phyloP scores from a whole-genome alignment of 1,284 basidiomycete species.

The Tilletia indica region DNA sequence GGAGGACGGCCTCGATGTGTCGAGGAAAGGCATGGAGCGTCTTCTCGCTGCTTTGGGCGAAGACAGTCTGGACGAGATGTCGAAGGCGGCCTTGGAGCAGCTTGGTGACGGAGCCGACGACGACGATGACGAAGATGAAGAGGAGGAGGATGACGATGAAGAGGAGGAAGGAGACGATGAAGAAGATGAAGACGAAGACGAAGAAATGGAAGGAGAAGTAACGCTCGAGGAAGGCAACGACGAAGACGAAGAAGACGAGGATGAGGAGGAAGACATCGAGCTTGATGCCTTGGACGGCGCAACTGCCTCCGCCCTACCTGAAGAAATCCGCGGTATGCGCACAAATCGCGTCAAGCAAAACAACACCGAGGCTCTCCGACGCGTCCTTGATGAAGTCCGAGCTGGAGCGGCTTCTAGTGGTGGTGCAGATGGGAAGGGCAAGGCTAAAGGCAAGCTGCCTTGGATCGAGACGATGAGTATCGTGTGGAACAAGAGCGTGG shows the following conservation, averaged over 20 bases:
- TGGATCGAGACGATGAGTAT: constrained; percentile 54
- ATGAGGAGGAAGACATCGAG: constrained; percentile 31
- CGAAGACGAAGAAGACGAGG: constrained; percentile 25
- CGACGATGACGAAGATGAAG: constrained; percentile 26
- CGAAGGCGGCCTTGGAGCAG: constrained; percentile 40
- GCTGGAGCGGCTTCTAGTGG: constrained; percentile 21
- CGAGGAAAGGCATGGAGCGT: constrained; percentile 45
- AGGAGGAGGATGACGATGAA: constrained; percentile 26
- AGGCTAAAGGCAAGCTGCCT: constrained; percentile 31
- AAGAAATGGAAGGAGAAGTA: constrained; percentile 26
- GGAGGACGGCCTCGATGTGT: constrained; percentile 49
- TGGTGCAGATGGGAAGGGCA: neutral
- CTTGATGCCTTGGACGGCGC: constrained; percentile 35
- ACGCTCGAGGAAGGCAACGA: constrained; percentile 25
- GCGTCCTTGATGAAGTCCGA: constrained; percentile 43
- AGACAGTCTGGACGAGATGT: constrained; percentile 48
- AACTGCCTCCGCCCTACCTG: constrained; percentile 44
- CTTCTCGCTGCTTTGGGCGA: constrained; percentile 50
- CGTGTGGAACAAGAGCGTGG: constrained; percentile 34
- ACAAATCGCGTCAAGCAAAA: constrained; percentile 50
- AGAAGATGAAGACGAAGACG: constrained; percentile 24
- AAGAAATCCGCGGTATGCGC: constrained; percentile 39
- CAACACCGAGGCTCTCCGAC: constrained; percentile 42
- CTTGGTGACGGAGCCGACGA: constrained; percentile 35
- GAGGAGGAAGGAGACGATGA: constrained; percentile 24